These are phyloP conservation scores for Tagetes erecta DNA, from an alignment of 129 eudicot species.

Conservation along the genomic window DNA sequence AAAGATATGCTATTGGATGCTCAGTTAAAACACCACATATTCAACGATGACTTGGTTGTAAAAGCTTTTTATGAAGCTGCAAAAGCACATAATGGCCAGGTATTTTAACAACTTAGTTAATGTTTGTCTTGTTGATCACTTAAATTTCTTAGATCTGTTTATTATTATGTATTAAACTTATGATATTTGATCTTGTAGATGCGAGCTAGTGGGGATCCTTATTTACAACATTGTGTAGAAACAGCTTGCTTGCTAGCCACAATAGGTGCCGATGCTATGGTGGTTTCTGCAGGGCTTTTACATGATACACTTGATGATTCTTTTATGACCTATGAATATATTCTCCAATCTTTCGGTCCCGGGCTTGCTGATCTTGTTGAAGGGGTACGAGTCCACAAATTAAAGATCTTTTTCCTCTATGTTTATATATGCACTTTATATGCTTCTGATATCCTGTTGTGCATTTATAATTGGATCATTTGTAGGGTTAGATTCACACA, in stretches of 20 bases:
- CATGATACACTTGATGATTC: slow-evolving; percentile 96
- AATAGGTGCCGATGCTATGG: slow-evolving; percentile 82
- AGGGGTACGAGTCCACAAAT: slow-evolving; percentile 53
- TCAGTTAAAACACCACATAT: slow-evolving; percentile 60
- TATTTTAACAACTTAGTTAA: slow-evolving; percentile 5
- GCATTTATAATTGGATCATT: not conserved
- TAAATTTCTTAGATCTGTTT: not conserved
- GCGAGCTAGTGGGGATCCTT: slow-evolving; percentile 93
- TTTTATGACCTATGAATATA: slow-evolving; percentile 56
- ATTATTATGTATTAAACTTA: slow-evolving; percentile 11
- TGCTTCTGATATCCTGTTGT: slow-evolving; percentile 20
- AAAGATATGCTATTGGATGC: slow-evolving; percentile 61
- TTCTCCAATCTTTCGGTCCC: slow-evolving; percentile 56
- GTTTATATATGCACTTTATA: slow-evolving; percentile 3
- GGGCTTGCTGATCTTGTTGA: slow-evolving; percentile 79
- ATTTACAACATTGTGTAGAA: slow-evolving; percentile 90
- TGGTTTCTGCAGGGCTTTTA: slow-evolving; percentile 95
- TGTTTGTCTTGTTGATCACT: not conserved
- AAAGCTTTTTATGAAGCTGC: slow-evolving; percentile 88
- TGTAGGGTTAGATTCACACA: not conserved
- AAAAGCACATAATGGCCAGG: slow-evolving; percentile 97
- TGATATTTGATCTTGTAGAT: slow-evolving; percentile 43
- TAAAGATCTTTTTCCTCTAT: not conserved
- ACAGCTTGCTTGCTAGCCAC: slow-evolving; percentile 76
- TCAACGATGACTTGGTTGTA: slow-evolving; percentile 61